Evolutionary conservation across 2,329 filamentous ascomycete genomes (phyloP).

Genomic region (Cryphonectria radicalis): DNA sequence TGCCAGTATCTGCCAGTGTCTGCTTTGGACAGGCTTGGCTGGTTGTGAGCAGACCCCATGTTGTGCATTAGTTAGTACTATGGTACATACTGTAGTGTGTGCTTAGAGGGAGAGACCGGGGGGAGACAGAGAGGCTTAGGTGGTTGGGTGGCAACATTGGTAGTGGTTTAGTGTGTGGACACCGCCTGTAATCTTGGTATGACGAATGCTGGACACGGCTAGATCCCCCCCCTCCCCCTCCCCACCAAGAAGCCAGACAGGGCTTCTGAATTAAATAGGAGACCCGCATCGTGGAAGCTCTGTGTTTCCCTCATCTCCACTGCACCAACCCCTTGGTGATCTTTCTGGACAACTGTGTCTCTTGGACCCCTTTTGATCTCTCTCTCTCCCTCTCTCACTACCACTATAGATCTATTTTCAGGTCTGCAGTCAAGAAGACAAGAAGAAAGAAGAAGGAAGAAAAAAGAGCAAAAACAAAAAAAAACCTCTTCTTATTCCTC

Average conservation of each 20-base stretch:
- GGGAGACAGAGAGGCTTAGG: neutral
- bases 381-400: constrained; percentile 7
- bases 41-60: neutral
- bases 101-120: too few relatives aligned
- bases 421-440: neutral
- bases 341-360: constrained; percentile 29
- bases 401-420: constrained; percentile 15
- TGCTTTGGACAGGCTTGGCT: too few relatives aligned
- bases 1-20: too few relatives aligned
- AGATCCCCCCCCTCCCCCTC: constrained; percentile 4
- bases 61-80: too few relatives aligned
- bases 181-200: constrained; percentile 2
- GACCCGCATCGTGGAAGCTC: constrained; percentile 5
- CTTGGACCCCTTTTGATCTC: constrained; percentile 24
- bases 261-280: constrained; percentile 25
- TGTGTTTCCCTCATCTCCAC: constrained; percentile 19
- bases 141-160: constrained; percentile 1
- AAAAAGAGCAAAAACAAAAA: neutral
- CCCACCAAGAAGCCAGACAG: constrained; percentile 20
- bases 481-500: neutral
- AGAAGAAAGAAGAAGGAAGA: constrained; percentile 9
- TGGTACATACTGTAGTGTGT: neutral
- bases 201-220: constrained; percentile 10
- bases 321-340: constrained; percentile 26
- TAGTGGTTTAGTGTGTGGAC: neutral